Conservation (phyloP, 225 moss, liverwort and hornwort species). For the Asterella californica region DNA sequence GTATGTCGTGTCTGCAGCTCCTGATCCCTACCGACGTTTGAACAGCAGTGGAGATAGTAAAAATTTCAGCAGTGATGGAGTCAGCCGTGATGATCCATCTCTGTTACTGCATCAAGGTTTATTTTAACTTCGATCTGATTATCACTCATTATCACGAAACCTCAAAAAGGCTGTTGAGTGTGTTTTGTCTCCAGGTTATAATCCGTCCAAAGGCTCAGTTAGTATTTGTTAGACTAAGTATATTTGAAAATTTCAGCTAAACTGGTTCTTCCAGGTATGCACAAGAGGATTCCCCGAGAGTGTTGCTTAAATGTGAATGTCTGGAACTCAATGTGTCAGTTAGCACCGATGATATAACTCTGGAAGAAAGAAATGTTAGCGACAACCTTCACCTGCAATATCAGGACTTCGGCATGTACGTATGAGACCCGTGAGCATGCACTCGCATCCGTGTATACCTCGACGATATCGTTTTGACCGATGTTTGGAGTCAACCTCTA, state of each 20-base stretch:
- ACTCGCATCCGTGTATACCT: not conserved
- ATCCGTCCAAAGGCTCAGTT: too few species aligned
- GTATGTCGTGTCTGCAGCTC: not conserved
- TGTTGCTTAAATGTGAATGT: too few species aligned
- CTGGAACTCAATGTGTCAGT: slow-evolving; percentile 12
- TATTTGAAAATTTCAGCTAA: too few species aligned
- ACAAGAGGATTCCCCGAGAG: not conserved
- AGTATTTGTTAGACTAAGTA: too few species aligned
- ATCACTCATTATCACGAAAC: too few species aligned
- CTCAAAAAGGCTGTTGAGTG: too few species aligned
- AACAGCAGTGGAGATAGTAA: slow-evolving; percentile 17
- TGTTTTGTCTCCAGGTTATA: too few species aligned
- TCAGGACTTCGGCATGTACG: slow-evolving; percentile 33
- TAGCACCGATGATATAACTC: slow-evolving; percentile 44
- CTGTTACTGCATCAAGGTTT: not conserved
- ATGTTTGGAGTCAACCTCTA: not conserved
- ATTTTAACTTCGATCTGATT: too few species aligned
- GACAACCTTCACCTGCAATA: slow-evolving; percentile 21
- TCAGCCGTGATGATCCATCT: not conserved
- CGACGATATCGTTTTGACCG: not conserved
- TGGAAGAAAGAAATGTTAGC: slow-evolving; percentile 28
- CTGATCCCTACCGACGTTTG: slow-evolving; percentile 11
- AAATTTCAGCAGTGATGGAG: not conserved
- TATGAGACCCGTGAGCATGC: not conserved
- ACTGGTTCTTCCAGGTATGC: not conserved